Base-by-base conservation (phyloP, 768 basidiomycete species). In the Psilocybe cyanescens region DNA sequence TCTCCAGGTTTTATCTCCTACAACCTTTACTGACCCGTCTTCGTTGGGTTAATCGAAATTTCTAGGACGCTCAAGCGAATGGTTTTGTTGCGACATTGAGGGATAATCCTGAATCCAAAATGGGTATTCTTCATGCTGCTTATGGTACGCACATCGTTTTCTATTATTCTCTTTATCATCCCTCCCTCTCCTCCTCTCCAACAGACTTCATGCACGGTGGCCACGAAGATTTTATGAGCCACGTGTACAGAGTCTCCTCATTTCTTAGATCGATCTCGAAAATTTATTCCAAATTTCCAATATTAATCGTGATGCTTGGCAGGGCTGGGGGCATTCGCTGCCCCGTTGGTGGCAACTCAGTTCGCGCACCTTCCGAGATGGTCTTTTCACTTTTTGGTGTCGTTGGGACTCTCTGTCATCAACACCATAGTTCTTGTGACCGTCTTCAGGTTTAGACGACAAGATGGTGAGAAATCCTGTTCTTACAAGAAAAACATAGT, bases 321-420 rank as follows among this genome's bases (percentile, higher is more conserved):
- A 91, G 89, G 90, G 16, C 74, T 81, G 0, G 90, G 90, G 1
- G 89, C 90, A 2, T 75, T 91, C 8, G 77, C 77, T 8, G 72
- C 93, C 0, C 94, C 95, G 2, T 80, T 96, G 17, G 85, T 89
- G 0, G 83, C 94, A 0, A 96, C 95, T 0, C 90, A 94, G 61
- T 95, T 96, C 63, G 79, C 91, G 1, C 83, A 86, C 55, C 68
- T 84, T 19, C 71, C 64, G 0, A 80, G 76, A 33, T 95, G 93
- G 94, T 90, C 87, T 0, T 89, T 90, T 71, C 89, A 94, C 70
- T 95, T 88, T 67, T 78, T 94, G 9, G 76, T 77, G 0, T 92
- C 91, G 0, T 72, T 94, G 0, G 88, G 85, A 0, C 63, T 95
- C 16, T 85, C 90, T 0, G 58, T 86, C 12, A 62, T 77, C 46